Percentiles rank a stretch among this genome's conserved stretches.
Evolutionary conservation across 129 eudicot species (phyloP).

Genomic region (Saposhnikovia divaricata): DNA sequence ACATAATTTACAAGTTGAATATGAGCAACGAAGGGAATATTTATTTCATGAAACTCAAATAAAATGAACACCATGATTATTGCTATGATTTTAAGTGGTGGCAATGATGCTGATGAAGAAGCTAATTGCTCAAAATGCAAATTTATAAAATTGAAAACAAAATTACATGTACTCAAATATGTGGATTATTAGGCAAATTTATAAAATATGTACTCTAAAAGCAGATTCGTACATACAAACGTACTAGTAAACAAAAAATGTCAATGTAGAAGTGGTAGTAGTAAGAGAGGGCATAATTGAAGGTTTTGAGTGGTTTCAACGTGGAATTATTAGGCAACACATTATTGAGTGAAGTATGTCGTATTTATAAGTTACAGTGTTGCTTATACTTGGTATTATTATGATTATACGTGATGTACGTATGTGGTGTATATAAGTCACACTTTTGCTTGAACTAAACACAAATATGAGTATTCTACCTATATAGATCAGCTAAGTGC

Average conservation of each 20-base stretch:
- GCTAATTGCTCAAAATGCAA: not conserved
- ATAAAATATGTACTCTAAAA: not conserved
- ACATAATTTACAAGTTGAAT: conserved; percentile 11
- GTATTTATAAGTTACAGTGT: too few relatives aligned
- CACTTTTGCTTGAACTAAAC: not conserved
- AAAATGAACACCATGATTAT: not conserved
- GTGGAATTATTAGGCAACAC: not conserved
- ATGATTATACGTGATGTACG: not conserved
- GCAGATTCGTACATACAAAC: not conserved
- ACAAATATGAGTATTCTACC: not conserved
- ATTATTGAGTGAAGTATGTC: not conserved
- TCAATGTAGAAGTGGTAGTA: not conserved
- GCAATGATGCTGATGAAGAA: conserved; percentile 7
- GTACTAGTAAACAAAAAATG: not conserved
- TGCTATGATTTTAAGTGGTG: not conserved
- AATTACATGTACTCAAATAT: not conserved
- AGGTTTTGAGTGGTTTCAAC: conserved; percentile 3
- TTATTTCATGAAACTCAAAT: not conserved
- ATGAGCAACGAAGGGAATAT: not conserved
- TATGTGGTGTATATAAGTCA: not conserved
- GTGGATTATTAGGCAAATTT: too few relatives aligned
- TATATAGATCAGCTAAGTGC: not conserved
- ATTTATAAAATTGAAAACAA: not conserved
- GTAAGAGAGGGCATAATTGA: conserved; percentile 8
- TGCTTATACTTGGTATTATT: not conserved